Evolutionary conservation across 306 rosid genomes (phyloP).

Genomic region (Astragalus membranaceus): DNA sequence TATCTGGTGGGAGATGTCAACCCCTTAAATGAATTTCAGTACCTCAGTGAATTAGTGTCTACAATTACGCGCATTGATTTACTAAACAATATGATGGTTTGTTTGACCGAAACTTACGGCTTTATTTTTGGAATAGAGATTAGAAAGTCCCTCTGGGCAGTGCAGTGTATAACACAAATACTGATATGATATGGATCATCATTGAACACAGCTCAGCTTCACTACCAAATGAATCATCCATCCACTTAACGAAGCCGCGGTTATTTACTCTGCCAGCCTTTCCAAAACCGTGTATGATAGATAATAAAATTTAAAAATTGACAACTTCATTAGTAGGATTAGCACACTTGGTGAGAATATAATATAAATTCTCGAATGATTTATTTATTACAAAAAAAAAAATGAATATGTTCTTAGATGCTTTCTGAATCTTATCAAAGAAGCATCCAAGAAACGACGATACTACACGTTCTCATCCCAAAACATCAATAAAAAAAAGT

Average conservation of each 20-base stretch:
- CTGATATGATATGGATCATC: no score
- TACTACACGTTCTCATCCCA: not conserved
- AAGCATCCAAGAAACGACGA: constrained; percentile 9
- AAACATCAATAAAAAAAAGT: not conserved
- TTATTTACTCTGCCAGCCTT: not conserved
- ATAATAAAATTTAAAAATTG: not conserved
- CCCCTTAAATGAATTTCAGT: no score
- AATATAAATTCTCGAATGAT: no score
- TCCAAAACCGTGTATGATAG: constrained; percentile 10
- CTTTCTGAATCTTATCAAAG: not conserved
- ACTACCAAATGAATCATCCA: not conserved
- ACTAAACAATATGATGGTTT: no score
- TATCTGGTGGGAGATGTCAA: no score
- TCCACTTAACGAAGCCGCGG: constrained; percentile 7
- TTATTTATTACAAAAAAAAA: no score
- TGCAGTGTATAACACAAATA: no score
- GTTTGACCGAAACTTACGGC: not conserved
- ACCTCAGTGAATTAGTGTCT: no score
- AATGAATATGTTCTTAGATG: constrained; percentile 6
- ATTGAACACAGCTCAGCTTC: constrained; percentile 22
- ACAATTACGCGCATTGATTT: no score
- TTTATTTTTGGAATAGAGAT: not conserved
- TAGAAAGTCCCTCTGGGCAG: not conserved
- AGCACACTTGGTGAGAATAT: no score
- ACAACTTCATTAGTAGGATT: not conserved